These are phyloP conservation scores for Amaranthus hypochondriacus DNA, from an alignment of 148 eudicot species.

Conservation along the genomic window DNA sequence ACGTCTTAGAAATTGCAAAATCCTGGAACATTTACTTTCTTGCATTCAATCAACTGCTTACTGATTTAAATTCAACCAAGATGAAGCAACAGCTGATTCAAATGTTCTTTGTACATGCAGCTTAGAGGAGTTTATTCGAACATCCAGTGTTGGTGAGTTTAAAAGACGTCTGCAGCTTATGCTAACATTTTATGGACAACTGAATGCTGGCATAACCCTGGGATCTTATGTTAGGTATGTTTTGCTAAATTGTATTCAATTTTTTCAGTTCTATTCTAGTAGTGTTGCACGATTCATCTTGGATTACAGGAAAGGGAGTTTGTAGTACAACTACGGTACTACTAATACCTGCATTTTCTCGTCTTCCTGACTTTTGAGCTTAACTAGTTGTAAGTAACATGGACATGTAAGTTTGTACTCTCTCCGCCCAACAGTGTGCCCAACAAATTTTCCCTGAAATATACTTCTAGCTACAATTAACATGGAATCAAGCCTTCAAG, in stretches of 20 bases:
- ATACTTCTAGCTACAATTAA: too few relatives aligned
- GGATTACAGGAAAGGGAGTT: too few relatives aligned
- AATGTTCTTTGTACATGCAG: constrained; percentile 34
- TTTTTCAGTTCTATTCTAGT: too few relatives aligned
- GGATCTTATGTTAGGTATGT: constrained; percentile 53
- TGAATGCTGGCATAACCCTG: constrained; percentile 47
- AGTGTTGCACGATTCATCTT: too few relatives aligned
- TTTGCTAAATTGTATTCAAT: neutral
- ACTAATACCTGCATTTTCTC: too few relatives aligned
- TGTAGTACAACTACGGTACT: too few relatives aligned
- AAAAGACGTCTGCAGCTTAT: constrained; percentile 76
- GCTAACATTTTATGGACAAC: constrained; percentile 78
- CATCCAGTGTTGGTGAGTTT: constrained; percentile 87
- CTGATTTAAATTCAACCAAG: neutral
- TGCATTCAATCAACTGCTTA: neutral
- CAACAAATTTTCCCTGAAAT: too few relatives aligned
- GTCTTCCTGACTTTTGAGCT: too few relatives aligned
- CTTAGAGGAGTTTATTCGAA: constrained; percentile 77
- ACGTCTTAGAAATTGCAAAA: neutral
- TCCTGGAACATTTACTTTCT: neutral
- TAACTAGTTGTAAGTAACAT: too few relatives aligned
- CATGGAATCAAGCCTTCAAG: too few relatives aligned
- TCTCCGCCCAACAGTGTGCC: too few relatives aligned
- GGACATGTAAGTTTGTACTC: too few relatives aligned
- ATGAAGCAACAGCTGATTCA: neutral